phyloP scores from a whole-genome alignment of 805 yeast genomes.

The Debaryomyces castellii region DNA sequence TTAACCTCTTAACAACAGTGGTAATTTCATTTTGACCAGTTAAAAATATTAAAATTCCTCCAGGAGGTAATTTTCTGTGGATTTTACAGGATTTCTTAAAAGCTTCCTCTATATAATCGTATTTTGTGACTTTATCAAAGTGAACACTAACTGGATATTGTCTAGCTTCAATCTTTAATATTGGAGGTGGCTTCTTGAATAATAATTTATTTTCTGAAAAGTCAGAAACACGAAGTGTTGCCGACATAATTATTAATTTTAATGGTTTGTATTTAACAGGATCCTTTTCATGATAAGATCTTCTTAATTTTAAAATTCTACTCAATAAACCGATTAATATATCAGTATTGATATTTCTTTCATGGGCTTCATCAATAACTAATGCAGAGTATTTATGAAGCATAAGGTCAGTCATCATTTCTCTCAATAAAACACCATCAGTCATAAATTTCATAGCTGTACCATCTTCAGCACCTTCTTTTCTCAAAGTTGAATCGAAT shows the following conservation, averaged over 20 bases:
- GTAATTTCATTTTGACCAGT: conserved; percentile 95
- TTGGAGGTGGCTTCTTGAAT: conserved; percentile 78
- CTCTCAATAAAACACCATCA: conserved; percentile 90
- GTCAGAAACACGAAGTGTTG: conserved; percentile 90
- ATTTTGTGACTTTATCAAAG: conserved; percentile 77
- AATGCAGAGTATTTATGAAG: conserved; percentile 81
- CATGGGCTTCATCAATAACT: conserved; percentile 97
- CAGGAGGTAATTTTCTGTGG: conserved; percentile 84
- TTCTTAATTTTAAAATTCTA: conserved; percentile 74
- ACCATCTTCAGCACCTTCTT: conserved; percentile 42
- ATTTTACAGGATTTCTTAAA: conserved; percentile 82
- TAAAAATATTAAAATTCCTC: conserved; percentile 86
- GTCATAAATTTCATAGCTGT: conserved; percentile 89
- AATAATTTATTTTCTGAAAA: conserved; percentile 78
- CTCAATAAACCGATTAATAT: conserved; percentile 93
- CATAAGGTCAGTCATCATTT: conserved; percentile 85
- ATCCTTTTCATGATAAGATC: conserved; percentile 47
- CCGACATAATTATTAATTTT: conserved; percentile 92
- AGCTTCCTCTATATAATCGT: conserved; percentile 83
- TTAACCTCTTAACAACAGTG: conserved; percentile 66
- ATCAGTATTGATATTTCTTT: conserved; percentile 93
- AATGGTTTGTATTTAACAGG: conserved; percentile 57
- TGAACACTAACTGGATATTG: conserved; percentile 93
- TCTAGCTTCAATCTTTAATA: conserved; percentile 85
- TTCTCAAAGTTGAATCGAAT: conserved; percentile 66